Conservation (phyloP, 495 filamentous ascomycete species). For the Collariella sp. region DNA sequence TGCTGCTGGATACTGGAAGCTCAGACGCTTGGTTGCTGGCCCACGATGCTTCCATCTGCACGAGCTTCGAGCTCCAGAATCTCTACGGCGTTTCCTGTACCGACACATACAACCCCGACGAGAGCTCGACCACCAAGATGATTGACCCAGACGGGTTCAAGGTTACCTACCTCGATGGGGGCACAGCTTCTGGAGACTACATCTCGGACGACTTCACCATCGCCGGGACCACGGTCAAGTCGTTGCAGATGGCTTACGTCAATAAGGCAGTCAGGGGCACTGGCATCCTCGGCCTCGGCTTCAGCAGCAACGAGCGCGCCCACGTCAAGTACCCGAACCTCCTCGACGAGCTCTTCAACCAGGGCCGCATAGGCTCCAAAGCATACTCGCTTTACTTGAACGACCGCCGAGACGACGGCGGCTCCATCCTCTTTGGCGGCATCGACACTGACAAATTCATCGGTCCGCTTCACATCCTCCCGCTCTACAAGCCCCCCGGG, state of each 20-base stretch:
- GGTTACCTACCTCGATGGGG: slow-evolving; percentile 73
- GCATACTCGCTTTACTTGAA: slow-evolving; percentile 83
- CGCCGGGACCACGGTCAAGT: slow-evolving; percentile 52
- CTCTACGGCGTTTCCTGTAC: slow-evolving; percentile 27
- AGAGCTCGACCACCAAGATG: slow-evolving; percentile 62
- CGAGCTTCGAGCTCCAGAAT: slow-evolving; percentile 21
- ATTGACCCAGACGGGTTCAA: slow-evolving; percentile 58
- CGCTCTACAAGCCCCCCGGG: slow-evolving; percentile 45
- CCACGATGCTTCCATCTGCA: slow-evolving; percentile 37
- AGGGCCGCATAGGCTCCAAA: slow-evolving; percentile 63
- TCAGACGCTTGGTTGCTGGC: slow-evolving; percentile 73
- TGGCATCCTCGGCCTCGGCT: slow-evolving; percentile 89
- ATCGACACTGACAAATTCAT: slow-evolving; percentile 78
- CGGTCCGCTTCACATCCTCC: slow-evolving; percentile 61
- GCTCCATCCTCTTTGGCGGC: slow-evolving; percentile 83
- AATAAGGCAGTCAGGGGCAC: slow-evolving; percentile 55
- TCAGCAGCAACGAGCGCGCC: slow-evolving; percentile 64
- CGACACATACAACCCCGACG: slow-evolving; percentile 41
- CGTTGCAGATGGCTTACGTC: slow-evolving; percentile 78
- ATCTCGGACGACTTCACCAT: slow-evolving; percentile 66
- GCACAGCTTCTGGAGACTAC: slow-evolving; percentile 57
- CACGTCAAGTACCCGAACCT: slow-evolving; percentile 64
- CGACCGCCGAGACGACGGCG: slow-evolving; percentile 53
- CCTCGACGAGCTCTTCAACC: slow-evolving; percentile 59
- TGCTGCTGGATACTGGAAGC: slow-evolving; percentile 69